Conservation (phyloP, 495 filamentous ascomycete species). For the Talaromyces proteolyticus region DNA sequence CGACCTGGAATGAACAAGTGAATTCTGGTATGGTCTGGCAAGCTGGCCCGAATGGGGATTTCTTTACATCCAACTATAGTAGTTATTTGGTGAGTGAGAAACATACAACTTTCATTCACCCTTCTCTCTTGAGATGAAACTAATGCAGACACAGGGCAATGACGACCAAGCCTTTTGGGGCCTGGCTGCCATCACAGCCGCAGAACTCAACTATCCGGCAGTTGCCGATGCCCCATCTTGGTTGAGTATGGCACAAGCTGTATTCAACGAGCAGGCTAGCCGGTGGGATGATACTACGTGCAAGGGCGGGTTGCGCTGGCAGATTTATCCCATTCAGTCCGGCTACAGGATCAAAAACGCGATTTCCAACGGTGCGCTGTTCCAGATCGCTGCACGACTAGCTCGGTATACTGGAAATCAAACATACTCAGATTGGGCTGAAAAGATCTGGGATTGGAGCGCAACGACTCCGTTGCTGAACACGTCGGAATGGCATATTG, state of each 20-base stretch:
- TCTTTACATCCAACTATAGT: constrained; percentile 39
- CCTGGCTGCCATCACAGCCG: constrained; percentile 48
- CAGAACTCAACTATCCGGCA: constrained; percentile 41
- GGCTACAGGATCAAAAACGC: constrained; percentile 64
- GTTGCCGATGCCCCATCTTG: constrained; percentile 50
- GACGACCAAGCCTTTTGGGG: constrained; percentile 57
- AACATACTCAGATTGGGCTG: constrained; percentile 62
- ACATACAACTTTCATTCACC: neutral
- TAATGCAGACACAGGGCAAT: constrained; percentile 38
- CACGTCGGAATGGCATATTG: constrained; percentile 49
- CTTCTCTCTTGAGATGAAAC: neutral
- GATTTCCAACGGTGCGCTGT: constrained; percentile 63
- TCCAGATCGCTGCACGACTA: constrained; percentile 63
- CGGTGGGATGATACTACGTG: constrained; percentile 47
- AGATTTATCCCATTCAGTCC: constrained; percentile 44
- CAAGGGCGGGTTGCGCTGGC: constrained; percentile 50
- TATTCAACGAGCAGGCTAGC: constrained; percentile 65
- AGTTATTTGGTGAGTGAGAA: constrained; percentile 29
- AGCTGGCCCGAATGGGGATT: constrained; percentile 39
- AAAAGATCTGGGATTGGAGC: constrained; percentile 64
- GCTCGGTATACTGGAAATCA: constrained; percentile 59
- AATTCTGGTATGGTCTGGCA: constrained; percentile 46
- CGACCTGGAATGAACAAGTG: constrained; percentile 43
- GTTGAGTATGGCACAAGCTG: constrained; percentile 70
- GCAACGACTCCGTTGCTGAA: constrained; percentile 45